phyloP scores from a whole-genome alignment of 768 basidiomycete species.

The Kwoniella mangroviensis region DNA sequence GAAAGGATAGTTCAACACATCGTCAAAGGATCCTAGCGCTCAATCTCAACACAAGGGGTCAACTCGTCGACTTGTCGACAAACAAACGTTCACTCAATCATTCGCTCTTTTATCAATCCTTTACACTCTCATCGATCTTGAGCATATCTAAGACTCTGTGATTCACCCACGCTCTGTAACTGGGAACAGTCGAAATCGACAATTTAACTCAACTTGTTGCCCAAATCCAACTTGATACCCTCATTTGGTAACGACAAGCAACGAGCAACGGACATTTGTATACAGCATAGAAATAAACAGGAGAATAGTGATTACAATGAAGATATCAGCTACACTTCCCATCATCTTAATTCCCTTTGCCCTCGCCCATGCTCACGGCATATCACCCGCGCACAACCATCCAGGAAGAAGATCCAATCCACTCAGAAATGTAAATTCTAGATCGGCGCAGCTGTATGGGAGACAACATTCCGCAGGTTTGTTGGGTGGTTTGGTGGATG shows the following conservation, averaged over 20 bases:
- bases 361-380: constrained; percentile 6
- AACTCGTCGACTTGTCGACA: too few relatives aligned
- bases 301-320: too few relatives aligned
- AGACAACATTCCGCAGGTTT: constrained; percentile 16
- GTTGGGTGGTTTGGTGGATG: constrained; percentile 13
- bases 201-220: neutral
- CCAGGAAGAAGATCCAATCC: neutral
- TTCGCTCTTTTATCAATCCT: constrained; percentile 6
- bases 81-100: too few relatives aligned
- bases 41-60: neutral
- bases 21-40: neutral
- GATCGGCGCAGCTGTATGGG: neutral
- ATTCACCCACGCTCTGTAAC: too few relatives aligned
- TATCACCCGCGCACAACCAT: neutral
- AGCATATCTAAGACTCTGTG: neutral
- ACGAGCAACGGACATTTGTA: too few relatives aligned
- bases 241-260: neutral
- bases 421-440: neutral
- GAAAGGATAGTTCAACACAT: neutral
- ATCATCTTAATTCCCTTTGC: constrained; percentile 12
- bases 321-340: constrained; percentile 8
- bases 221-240: neutral
- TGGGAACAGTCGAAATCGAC: too few relatives aligned
- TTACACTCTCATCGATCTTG: neutral
- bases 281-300: too few relatives aligned